Base-by-base conservation (phyloP, 2,329 filamentous ascomycete genomes). In the Penicillium decumbens region DNA sequence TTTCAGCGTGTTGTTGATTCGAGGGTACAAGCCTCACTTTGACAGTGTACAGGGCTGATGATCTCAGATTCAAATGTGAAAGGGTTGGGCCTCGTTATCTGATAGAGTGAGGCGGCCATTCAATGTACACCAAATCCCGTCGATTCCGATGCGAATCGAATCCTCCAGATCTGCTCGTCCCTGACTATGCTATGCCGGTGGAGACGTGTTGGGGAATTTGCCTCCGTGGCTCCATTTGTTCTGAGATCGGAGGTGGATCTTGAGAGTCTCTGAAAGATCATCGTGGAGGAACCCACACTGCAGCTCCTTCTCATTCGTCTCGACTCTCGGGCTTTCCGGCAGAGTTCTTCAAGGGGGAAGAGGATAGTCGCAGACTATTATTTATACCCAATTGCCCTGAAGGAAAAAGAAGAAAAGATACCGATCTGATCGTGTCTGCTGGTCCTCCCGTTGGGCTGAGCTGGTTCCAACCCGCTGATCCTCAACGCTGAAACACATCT, bases 81-180 rank as follows among this genome's bases (percentile, higher is more conserved):
- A 60, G 55, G 60, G 62, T 68, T 67, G 65, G 64, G 55, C 55
- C 44, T 61, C 54, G 49, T 59, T 51, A 47, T 48, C 39, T 44
- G 52, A 61, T 64, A 61, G 55, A 68, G 66, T 68, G 66, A 68
- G 66, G 66, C 66, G 65, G 33, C 42, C 25, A 39, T 56, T 53
- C 33, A 45, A 38, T 47, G 30, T 9, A 45, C 35, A 32, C 38
- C 35, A 42, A 35, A 28, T 43, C 55, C 57, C 50, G 56, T 55
- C 46, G 40, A 46, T 55, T 60, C 57, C 59, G 59, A 53, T 29
- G 38, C 41, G 51, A 50, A 53, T 45, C 30, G 10, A 25, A 41
- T 25, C 33, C 40, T 49, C 18, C 42, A 35, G 33, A 28, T 10
- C 10, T 29, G 3, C 28, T 13, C 18, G 33, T 20, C 33, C 33